Evolutionary conservation across 768 basidiomycete species (phyloP), one percentile per base, ranked within the genome.

Genomic region (Boletus patriciae): DNA sequence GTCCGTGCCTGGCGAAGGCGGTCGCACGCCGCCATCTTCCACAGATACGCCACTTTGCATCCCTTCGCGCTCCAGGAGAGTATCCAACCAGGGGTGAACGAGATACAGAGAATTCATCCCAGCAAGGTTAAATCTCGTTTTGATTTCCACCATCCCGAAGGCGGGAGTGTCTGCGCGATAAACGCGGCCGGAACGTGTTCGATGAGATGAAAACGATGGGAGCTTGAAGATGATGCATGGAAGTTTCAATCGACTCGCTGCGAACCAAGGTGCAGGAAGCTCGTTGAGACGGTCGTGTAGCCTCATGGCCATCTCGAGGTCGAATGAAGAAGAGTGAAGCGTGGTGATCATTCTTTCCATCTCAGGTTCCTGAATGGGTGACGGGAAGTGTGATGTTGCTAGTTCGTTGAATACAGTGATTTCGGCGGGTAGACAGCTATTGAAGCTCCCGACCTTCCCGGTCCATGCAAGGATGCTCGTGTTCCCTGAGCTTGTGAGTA

Each of bases 381-480:
- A n/a, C n/a, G n/a, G n/a, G n/a, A n/a, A n/a, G n/a, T n/a, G n/a
- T n/a, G n/a, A n/a, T n/a, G n/a, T n/a, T n/a, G n/a, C n/a, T n/a
- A n/a, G n/a, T n/a, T n/a, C n/a, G n/a, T n/a, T n/a, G n/a, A n/a
- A n/a, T n/a, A n/a, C n/a, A n/a, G n/a, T n/a, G n/a, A n/a, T n/a
- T n/a, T n/a, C n/a, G n/a, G n/a, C n/a, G n/a, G n/a, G n/a, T n/a
- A n/a, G n/a, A 5, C 54, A 59, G 40, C 54, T 59, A 12, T 55
- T 59, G 38, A 50, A 55, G 10, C 10, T 49, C 18, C 57, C 53
- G 11, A 47, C 25, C 25, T 12, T 19, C 11, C 57, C 57, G 2
- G 41, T 45, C 57, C 57, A 58, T 11, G 53, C 58, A 10, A 59
- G 49, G 33, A 59, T 41, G 33, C 37, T 50, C 25, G 44, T 21